Percentiles rank a stretch among this genome's conserved stretches.
Evolutionary conservation across 1,284 basidiomycete species (phyloP).

Genomic region (Puccinia novopanici): DNA sequence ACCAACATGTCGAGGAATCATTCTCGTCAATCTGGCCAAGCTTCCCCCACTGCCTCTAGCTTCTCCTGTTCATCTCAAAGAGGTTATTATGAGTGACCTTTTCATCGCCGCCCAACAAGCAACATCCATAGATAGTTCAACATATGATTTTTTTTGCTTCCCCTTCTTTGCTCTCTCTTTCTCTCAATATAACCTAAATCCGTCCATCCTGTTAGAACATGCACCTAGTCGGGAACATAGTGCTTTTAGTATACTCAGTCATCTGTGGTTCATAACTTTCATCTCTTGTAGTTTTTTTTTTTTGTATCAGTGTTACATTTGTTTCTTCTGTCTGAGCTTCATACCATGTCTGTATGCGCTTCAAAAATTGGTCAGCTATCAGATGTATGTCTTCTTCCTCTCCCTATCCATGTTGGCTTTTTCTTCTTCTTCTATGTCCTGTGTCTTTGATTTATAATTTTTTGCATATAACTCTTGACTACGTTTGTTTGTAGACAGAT

Average conservation of each 20-base stretch:
- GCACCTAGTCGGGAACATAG: neutral
- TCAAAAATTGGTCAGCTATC: neutral
- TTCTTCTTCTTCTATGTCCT: neutral
- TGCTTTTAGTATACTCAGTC: neutral
- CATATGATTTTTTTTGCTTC: neutral
- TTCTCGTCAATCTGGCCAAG: conserved; percentile 35
- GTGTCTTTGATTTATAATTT: neutral
- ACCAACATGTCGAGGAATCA: conserved; percentile 8
- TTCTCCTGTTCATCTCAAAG: conserved; percentile 33
- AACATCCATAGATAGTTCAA: neutral
- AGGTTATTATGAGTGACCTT: conserved; percentile 37
- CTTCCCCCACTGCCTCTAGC: conserved; percentile 21
- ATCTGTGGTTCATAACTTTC: neutral
- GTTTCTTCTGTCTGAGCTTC: neutral
- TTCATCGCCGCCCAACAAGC: neutral
- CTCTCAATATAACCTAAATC: neutral
- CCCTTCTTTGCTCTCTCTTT: neutral
- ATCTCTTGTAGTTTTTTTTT: neutral
- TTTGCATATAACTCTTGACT: conserved; percentile 5
- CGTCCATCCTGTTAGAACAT: neutral
- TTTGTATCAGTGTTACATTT: neutral
- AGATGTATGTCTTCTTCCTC: neutral
- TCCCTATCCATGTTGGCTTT: neutral
- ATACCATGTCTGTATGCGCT: conserved; percentile 9
- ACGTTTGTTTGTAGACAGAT: no score